Evolutionary conservation across 352 stramenopile genomes (phyloP).

Genomic region (Globisporangium echinulatum): DNA sequence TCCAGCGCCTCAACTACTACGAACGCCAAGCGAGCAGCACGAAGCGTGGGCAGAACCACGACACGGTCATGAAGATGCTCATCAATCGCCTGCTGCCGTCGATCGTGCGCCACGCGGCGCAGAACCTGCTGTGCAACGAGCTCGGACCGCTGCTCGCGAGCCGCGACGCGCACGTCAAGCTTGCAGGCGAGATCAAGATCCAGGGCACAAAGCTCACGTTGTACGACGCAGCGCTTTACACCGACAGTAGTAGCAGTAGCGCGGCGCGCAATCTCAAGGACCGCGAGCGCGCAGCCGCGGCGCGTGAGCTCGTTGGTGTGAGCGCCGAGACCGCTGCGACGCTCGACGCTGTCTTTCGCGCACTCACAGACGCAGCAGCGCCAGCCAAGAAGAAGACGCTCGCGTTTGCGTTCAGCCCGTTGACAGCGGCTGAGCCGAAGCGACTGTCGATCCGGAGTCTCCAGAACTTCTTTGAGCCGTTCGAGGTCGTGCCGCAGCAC

Average conservation of each 20-base stretch:
- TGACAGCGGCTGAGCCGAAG: constrained; percentile 10
- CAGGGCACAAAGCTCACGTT: constrained; percentile 44
- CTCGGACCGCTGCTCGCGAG: constrained; percentile 48
- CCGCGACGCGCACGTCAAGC: constrained; percentile 44
- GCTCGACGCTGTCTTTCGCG: constrained; percentile 43
- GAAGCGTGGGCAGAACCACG: constrained; percentile 54
- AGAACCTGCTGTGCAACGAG: constrained; percentile 58
- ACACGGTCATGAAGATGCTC: constrained; percentile 77
- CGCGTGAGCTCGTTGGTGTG: constrained; percentile 40
- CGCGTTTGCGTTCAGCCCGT: constrained; percentile 16
- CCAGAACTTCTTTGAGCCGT: constrained; percentile 59
- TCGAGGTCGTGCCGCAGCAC: constrained; percentile 39
- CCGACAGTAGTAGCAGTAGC: not conserved
- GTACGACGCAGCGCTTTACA: constrained; percentile 49
- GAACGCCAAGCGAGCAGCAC: constrained; percentile 50
- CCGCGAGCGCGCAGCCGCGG: constrained; percentile 29
- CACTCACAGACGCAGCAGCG: constrained; percentile 32
- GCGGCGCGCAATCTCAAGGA: constrained; percentile 20
- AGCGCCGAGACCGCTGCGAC: constrained; percentile 40
- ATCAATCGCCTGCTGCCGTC: constrained; percentile 66
- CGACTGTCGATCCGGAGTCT: constrained; percentile 55
- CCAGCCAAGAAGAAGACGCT: constrained; percentile 53
- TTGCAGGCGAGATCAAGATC: constrained; percentile 62
- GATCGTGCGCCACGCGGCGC: constrained; percentile 48
- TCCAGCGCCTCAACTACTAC: constrained; percentile 71